Base-by-base conservation (phyloP, 805 yeast species). In the Kodamaea neixiangensis region DNA sequence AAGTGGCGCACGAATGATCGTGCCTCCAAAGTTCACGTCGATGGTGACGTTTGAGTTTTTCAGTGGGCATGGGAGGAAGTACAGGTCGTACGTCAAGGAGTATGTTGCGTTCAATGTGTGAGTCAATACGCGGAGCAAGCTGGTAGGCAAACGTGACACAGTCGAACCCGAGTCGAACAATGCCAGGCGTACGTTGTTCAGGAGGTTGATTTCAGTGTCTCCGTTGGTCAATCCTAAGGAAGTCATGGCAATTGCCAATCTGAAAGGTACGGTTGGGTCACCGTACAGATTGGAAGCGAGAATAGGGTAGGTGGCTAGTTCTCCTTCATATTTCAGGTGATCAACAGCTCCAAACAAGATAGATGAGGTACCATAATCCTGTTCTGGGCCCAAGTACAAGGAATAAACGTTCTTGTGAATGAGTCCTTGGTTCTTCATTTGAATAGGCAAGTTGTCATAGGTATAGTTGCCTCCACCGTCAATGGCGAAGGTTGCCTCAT, bases 1-100 rank as follows among this genome's bases (percentile, higher is more conserved):
- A 57, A 62, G 60, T 29, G 89, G 86, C 6, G 79, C 81, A 13
- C 69, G 61, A 50, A 86, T 79, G 7, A 64, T 60, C n/a, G 73
- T 62, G 5, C 89, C 91, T 52, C 82, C 81, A 67, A 87, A 83
- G 57, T 79, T 69, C 57, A 81, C 81, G 33, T 71, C 68, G 7
- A 81, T 53, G 4, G 53, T 46, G 33, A 55, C 67, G 57, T 52
- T 43, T 53, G 52, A 38, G 44, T 50, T 53, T 18, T 51, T 47
- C 43, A 25, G 19, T 19, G 60, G 52, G 63, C 91, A 86, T 3
- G 62, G 62, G 41, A 75, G 76, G 1, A 81, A 83, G 5, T 69
- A 56, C 42, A 75, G 76, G 1, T 81, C 83, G 5, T 69, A 56
- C 1, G 57, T 44, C 1, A 58, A 31, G 7, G 77, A 69, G 55